Conservation (phyloP, 108 stramenopile species). For the Cylindrotheca closterium region DNA sequence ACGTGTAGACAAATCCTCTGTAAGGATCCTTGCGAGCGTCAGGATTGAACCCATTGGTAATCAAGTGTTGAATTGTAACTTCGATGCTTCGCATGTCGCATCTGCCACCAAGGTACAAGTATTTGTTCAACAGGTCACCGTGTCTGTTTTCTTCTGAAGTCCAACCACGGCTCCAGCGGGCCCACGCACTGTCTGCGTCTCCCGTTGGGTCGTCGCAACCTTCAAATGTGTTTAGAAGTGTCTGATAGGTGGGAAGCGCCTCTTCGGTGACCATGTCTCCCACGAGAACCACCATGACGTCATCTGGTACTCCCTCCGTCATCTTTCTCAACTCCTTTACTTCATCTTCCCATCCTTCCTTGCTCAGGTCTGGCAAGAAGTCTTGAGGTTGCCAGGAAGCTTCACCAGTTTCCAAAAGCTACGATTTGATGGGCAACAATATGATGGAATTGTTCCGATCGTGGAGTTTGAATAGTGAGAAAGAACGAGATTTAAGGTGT, state of each 20-base stretch:
- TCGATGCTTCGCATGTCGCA: conserved; percentile 90
- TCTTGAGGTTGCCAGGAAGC: conserved; percentile 91
- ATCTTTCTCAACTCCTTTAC: conserved; percentile 72
- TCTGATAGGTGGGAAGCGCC: conserved; percentile 91
- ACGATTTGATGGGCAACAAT: conserved; percentile 2
- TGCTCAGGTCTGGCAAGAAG: conserved; percentile 83
- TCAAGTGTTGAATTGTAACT: conserved; percentile 92
- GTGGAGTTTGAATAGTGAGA: no score
- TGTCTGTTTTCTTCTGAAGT: conserved; percentile 93
- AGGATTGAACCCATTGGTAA: conserved; percentile 90
- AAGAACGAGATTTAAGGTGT: no score
- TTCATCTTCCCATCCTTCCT: conserved; percentile 68
- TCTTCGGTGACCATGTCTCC: conserved; percentile 95
- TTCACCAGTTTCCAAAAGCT: conserved; percentile 89
- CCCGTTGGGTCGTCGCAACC: conserved; percentile 92
- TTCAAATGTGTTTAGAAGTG: conserved; percentile 91
- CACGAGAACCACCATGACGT: conserved; percentile 82
- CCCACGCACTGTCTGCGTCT: conserved; percentile 82
- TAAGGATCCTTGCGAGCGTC: conserved; percentile 89
- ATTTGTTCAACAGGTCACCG: conserved; percentile 91
- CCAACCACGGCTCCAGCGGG: conserved; percentile 89
- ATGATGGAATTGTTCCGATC: no score
- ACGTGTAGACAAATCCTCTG: conserved; percentile 93
- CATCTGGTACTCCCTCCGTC: conserved; percentile 73
- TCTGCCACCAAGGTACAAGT: conserved; percentile 81